Conservation (phyloP, 2,329 filamentous ascomycete species). For the Pyrenochaeta sp. region DNA sequence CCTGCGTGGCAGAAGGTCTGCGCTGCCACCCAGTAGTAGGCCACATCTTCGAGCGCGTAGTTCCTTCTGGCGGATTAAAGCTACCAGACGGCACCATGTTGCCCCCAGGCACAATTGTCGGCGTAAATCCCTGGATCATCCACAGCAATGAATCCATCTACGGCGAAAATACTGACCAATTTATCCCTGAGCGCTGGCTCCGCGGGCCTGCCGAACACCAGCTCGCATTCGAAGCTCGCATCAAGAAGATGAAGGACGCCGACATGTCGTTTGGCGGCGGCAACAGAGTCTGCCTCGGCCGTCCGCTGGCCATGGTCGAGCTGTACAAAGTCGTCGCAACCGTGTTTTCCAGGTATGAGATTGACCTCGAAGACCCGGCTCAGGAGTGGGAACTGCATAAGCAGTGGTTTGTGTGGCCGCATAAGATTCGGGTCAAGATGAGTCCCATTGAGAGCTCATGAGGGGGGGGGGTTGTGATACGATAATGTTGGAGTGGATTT, state of each 20-base stretch:
- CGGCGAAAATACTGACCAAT: conserved; percentile 27
- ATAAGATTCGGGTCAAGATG: conserved; percentile 41
- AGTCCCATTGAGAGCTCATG: conserved; percentile 9
- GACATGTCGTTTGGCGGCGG: conserved; percentile 43
- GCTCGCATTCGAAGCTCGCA: conserved; percentile 24
- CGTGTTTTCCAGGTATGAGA: conserved; percentile 55
- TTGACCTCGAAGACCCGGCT: conserved; percentile 46
- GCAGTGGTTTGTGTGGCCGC: conserved; percentile 53
- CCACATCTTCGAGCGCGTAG: conserved; percentile 42
- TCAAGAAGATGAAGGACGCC: conserved; percentile 45
- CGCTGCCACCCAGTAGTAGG: conserved; percentile 53
- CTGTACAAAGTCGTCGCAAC: conserved; percentile 63
- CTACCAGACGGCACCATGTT: conserved; percentile 33
- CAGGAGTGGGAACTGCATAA: conserved; percentile 53
- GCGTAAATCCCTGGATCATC: conserved; percentile 42
- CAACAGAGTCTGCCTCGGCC: conserved; percentile 40
- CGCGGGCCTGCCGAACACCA: conserved; percentile 17
- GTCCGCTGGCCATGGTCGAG: conserved; percentile 39
- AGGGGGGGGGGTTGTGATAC: background rate
- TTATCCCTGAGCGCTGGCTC: conserved; percentile 47
- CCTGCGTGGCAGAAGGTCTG: conserved; percentile 58
- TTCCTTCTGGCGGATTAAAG: conserved; percentile 24
- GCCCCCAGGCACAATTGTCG: conserved; percentile 44
- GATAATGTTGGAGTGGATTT: no score
- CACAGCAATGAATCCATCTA: conserved; percentile 30